phyloP scores from a whole-genome alignment of 2,329 filamentous ascomycete species.

The Capronia coronata region DNA sequence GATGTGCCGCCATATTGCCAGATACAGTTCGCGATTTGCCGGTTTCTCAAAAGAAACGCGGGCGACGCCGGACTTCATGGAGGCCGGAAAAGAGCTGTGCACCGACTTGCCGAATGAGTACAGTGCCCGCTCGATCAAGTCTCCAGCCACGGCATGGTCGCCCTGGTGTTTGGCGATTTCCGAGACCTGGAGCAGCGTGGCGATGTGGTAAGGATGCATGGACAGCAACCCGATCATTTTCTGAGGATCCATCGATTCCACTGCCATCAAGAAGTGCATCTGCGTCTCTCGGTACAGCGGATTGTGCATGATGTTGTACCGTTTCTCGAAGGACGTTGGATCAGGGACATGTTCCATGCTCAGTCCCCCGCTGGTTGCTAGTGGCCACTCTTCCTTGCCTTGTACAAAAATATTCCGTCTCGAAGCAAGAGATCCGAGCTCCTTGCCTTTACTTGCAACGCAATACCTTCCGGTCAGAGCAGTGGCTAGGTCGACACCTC shows the following conservation, averaged over 20 bases:
- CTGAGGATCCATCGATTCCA: conserved; percentile 79
- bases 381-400: conserved; percentile 81
- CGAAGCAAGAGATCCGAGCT: conserved; percentile 63
- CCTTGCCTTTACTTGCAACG: conserved; percentile 53
- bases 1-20: conserved; percentile 84
- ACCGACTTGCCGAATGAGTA: conserved; percentile 90
- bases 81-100: conserved; percentile 71
- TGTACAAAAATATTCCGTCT: conserved; percentile 78
- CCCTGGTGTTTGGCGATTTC: conserved; percentile 87
- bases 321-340: conserved; percentile 52
- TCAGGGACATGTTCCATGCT: conserved; percentile 67
- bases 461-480: conserved; percentile 50
- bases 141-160: conserved; percentile 76
- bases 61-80: conserved; percentile 69
- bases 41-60: conserved; percentile 72
- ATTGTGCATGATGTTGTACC: conserved; percentile 75
- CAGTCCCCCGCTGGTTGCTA: conserved; percentile 69
- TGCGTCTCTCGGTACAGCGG: conserved; percentile 67
- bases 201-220: conserved; percentile 80
- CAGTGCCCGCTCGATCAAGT: conserved; percentile 81
- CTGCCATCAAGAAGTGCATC: conserved; percentile 65
- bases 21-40: conserved; percentile 89
- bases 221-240: conserved; percentile 69
- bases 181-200: conserved; percentile 86
- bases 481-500: conserved; percentile 47